phyloP scores from a whole-genome alignment of 768 basidiomycete genomes.

The Mycena amicta region DNA sequence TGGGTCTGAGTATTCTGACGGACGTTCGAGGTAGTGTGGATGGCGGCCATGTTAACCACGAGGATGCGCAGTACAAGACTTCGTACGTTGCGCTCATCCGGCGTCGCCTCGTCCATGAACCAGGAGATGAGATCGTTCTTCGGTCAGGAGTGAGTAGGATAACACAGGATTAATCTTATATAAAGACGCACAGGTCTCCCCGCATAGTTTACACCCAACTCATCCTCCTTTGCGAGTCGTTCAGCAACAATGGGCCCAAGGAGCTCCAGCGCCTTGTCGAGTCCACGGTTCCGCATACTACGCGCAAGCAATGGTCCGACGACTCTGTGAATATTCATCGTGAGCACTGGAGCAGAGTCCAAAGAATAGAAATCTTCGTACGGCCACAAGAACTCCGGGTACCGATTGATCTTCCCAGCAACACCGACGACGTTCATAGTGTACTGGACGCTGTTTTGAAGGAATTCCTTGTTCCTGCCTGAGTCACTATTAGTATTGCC shows the following conservation, averaged over 20 bases:
- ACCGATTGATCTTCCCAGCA: constrained; percentile 22
- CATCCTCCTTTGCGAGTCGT: constrained; percentile 30
- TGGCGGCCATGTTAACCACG: constrained; percentile 41
- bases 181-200: constrained; percentile 32
- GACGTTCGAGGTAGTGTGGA: constrained; percentile 45
- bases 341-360: no score
- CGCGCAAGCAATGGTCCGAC: constrained; percentile 19
- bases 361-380: constrained; percentile 17
- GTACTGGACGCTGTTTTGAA: constrained; percentile 33
- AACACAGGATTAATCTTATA: not conserved
- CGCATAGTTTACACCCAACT: constrained; percentile 38
- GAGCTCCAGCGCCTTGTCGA: constrained; percentile 24
- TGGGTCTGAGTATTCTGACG: not conserved
- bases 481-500: not conserved
- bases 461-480: constrained; percentile 45
- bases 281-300: not conserved
- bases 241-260: constrained; percentile 37
- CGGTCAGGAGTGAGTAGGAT: not conserved
- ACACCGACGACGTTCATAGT: constrained; percentile 30
- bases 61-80: constrained; percentile 33
- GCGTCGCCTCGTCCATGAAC: constrained; percentile 27
- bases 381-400: constrained; percentile 38
- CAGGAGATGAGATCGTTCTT: constrained; percentile 24
- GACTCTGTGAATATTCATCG: constrained; percentile 1
- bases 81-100: constrained; percentile 25